These are phyloP conservation scores for Myriosclerotinia curreyana DNA, from an alignment of 2,329 filamentous ascomycete species.

Conservation along the genomic window DNA sequence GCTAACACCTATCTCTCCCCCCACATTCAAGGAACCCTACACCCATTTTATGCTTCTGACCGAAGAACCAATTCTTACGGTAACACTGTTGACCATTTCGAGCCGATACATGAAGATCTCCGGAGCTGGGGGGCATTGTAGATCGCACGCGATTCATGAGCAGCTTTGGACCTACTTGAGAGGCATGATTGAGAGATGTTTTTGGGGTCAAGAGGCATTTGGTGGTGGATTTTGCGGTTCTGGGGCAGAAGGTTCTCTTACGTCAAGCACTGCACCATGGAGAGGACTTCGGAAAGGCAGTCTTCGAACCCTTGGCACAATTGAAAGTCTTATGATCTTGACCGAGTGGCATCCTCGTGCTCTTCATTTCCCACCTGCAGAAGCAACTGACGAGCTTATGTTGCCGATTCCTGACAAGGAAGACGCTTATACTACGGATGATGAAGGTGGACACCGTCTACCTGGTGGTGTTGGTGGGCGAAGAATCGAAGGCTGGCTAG, in stretches of 20 bases:
- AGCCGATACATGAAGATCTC: constrained; percentile 80
- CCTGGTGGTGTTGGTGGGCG: constrained; percentile 68
- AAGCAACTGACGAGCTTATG: constrained; percentile 67
- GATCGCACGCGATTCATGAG: constrained; percentile 89
- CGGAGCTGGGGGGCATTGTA: constrained; percentile 75
- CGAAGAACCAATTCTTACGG: constrained; percentile 88
- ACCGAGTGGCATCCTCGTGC: constrained; percentile 97
- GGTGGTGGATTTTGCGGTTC: constrained; percentile 82
- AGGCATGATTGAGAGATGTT: constrained; percentile 90
- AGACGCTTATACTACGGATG: constrained; percentile 45
- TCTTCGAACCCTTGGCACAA: constrained; percentile 83
- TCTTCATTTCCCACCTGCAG: constrained; percentile 85
- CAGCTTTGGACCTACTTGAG: constrained; percentile 93
- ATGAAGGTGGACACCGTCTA: constrained; percentile 44
- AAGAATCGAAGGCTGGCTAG: constrained; percentile 91
- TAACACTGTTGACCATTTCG: constrained; percentile 87
- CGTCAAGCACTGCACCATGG: constrained; percentile 67
- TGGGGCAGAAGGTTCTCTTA: constrained; percentile 57
- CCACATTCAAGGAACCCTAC: constrained; percentile 80
- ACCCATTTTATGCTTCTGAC: constrained; percentile 77
- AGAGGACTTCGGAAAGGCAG: constrained; percentile 71
- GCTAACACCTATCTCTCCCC: constrained; percentile 88
- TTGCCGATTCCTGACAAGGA: constrained; percentile 56
- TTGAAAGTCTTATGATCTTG: constrained; percentile 89
- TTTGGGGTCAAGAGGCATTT: constrained; percentile 96